These are phyloP conservation scores for Epichloe sibirici DNA, from an alignment of 2,329 filamentous ascomycete species.

Conservation along the genomic window DNA sequence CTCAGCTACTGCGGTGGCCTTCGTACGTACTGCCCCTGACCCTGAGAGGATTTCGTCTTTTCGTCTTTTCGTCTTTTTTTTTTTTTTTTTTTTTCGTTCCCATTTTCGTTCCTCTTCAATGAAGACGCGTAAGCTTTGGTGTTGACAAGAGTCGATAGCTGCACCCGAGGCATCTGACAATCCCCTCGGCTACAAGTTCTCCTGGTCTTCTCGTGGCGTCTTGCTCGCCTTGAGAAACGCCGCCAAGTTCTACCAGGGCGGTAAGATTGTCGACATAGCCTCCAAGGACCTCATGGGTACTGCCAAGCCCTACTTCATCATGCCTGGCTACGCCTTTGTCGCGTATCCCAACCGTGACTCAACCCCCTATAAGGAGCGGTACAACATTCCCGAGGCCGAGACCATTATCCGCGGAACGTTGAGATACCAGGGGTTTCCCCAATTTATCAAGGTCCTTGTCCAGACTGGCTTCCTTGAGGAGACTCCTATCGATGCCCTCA, in stretches of 20 bases:
- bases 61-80: too few relatives aligned
- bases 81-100: too few relatives aligned
- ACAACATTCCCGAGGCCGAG: conserved; percentile 85
- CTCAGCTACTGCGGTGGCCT: conserved; percentile 61
- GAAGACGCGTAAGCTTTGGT: too few relatives aligned
- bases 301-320: conserved; percentile 76
- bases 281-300: conserved; percentile 34
- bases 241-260: conserved; percentile 73
- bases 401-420: conserved; percentile 75
- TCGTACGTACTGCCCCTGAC: too few relatives aligned
- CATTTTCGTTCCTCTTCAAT: too few relatives aligned
- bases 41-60: too few relatives aligned
- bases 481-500: conserved; percentile 50
- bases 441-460: conserved; percentile 78
- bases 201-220: conserved; percentile 68
- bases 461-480: conserved; percentile 83
- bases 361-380: conserved; percentile 75
- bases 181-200: conserved; percentile 74
- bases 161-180: conserved; percentile 64
- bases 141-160: conserved; percentile 37
- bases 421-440: conserved; percentile 78
- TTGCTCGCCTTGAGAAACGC: conserved; percentile 75
- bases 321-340: conserved; percentile 78
- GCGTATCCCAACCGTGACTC: conserved; percentile 91
- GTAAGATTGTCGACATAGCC: conserved; percentile 55